These are phyloP conservation scores for Leucocoprinus leucothites DNA, from an alignment of 768 basidiomycete genomes.

Conservation along the genomic window DNA sequence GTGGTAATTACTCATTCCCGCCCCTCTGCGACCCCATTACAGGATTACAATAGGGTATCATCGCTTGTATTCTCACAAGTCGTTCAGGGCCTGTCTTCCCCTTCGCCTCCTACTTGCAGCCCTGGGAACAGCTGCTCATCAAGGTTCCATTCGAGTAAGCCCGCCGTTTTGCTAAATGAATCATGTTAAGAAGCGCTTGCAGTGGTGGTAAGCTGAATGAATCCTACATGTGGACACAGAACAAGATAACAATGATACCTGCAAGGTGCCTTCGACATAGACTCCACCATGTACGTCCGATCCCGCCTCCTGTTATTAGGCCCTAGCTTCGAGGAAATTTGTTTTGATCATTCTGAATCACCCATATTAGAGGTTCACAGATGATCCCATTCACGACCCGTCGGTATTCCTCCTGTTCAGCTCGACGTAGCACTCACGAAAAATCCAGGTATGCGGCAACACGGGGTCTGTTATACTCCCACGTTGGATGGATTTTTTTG, in stretches of 20 bases:
- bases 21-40: not conserved
- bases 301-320: conserved; percentile 2
- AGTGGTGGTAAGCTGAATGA: conserved; percentile 49
- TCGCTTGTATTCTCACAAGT: conserved; percentile 72
- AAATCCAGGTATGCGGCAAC: conserved; percentile 66
- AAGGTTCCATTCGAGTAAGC: conserved; percentile 73
- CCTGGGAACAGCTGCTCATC: conserved; percentile 71
- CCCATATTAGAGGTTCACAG: conserved; percentile 58
- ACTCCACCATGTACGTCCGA: conserved; percentile 60
- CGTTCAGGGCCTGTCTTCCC: conserved; percentile 55
- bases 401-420: conserved; percentile 25
- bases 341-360: not conserved
- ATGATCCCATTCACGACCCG: conserved; percentile 69
- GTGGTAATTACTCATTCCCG: not conserved
- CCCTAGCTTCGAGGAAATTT: not conserved
- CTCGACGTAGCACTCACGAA: not conserved
- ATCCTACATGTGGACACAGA: not conserved
- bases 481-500: conserved; percentile 86
- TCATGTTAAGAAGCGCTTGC: not conserved
- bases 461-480: conserved; percentile 68
- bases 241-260: not conserved
- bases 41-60: conserved; percentile 80
- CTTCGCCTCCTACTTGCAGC: conserved; percentile 59
- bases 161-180: not conserved
- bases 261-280: conserved; percentile 68